Percentiles rank a stretch among this genome's conserved stretches.
These are phyloP conservation scores for Decorospora gaudefroyi DNA, from an alignment of 2,329 filamentous ascomycete genomes.

Conservation along the genomic window DNA sequence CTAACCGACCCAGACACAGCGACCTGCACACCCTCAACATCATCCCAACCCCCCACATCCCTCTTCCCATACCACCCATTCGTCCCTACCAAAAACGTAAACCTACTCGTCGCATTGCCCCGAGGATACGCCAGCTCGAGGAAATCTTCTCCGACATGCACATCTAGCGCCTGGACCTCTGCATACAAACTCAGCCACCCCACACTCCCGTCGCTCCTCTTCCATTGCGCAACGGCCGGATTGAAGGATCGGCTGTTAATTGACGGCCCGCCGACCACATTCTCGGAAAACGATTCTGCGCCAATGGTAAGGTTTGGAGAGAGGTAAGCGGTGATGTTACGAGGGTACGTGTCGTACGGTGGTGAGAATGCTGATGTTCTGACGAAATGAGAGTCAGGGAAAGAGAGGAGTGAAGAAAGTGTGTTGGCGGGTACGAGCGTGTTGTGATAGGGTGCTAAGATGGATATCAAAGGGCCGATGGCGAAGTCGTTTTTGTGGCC, in stretches of 20 bases:
- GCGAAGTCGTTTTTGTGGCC: conserved; percentile 64
- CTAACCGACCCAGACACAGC: conserved; percentile 54
- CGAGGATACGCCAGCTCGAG: conserved; percentile 60
- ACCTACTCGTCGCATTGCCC: conserved; percentile 56
- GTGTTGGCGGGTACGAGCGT: conserved; percentile 52
- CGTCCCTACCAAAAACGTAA: conserved; percentile 56
- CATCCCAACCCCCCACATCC: conserved; percentile 54
- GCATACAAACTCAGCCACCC: conserved; percentile 41
- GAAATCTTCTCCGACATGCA: conserved; percentile 29
- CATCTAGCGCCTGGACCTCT: conserved; percentile 31
- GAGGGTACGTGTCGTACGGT: conserved; percentile 60
- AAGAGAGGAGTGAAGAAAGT: conserved; percentile 50
- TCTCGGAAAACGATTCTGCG: conserved; percentile 62
- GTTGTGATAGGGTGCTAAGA: conserved; percentile 58
- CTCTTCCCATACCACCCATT: conserved; percentile 52
- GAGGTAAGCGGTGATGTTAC: conserved; percentile 65
- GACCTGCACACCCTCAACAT: conserved; percentile 56
- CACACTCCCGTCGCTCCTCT: conserved; percentile 35
- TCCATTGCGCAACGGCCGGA: conserved; percentile 65
- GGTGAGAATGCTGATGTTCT: conserved; percentile 60
- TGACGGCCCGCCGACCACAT: conserved; percentile 59
- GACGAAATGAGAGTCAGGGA: conserved; percentile 60
- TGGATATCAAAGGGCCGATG: conserved; percentile 61
- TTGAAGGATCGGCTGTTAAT: conserved; percentile 60
- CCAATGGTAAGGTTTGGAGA: conserved; percentile 63